These are phyloP conservation scores for Rhypophila decipiens DNA, from an alignment of 495 filamentous ascomycete genomes.

Conservation along the genomic window DNA sequence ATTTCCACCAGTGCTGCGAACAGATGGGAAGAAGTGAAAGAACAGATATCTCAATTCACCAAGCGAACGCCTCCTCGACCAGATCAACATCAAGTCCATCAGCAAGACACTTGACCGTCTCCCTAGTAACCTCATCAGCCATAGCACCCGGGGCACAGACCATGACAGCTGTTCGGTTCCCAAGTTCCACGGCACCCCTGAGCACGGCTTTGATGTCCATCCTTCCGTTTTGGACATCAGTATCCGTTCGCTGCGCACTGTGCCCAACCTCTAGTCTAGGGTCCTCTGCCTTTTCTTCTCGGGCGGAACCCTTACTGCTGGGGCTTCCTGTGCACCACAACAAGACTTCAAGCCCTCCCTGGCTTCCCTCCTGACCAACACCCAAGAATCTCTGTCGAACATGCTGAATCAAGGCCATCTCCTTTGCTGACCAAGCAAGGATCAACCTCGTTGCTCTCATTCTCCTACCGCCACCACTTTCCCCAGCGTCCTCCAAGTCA, in stretches of 20 bases:
- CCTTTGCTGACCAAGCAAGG: not conserved
- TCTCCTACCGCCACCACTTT: not conserved
- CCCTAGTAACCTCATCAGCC: not conserved
- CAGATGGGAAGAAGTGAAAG: no score
- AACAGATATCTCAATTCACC: no score
- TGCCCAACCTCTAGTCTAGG: not conserved
- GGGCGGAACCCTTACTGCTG: no score
- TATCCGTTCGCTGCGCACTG: not conserved
- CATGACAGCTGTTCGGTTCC: not conserved
- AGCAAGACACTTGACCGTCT: not conserved
- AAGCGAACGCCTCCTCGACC: not conserved
- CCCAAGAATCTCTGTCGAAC: not conserved
- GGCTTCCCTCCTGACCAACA: not conserved
- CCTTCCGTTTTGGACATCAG: not conserved
- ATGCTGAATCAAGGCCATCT: not conserved
- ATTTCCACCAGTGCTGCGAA: no score
- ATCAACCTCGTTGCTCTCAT: not conserved
- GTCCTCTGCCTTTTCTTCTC: not conserved
- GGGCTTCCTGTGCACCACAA: not conserved
- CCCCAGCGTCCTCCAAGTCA: not conserved
- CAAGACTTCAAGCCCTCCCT: not conserved
- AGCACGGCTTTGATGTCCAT: not conserved
- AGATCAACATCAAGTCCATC: not conserved
- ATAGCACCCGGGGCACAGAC: not conserved
- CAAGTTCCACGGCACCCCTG: not conserved